A percentile compares a stretch with the other conserved stretches of the same genome.
These are phyloP conservation scores for Aegilops sharonensis DNA, from an alignment of 176 grass and related monocot species.

Conservation along the genomic window DNA sequence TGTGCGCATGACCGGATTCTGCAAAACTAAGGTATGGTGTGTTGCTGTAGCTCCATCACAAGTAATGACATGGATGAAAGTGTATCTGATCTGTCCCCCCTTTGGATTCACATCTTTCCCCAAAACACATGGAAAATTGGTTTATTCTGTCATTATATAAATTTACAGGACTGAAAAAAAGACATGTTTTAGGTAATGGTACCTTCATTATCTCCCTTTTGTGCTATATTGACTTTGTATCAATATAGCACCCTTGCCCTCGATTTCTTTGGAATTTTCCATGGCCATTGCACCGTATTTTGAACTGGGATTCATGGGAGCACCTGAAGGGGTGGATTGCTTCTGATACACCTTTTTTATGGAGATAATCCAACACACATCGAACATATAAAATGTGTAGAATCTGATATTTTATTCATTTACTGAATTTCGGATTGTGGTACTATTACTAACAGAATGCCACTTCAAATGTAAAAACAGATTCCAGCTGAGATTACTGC, in stretches of 20 bases:
- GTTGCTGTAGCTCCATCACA: background rate
- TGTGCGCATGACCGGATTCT: slow-evolving; percentile 77
- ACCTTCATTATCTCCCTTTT: background rate
- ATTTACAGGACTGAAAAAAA: background rate
- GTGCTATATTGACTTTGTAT: background rate
- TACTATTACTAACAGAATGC: background rate
- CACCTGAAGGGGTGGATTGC: background rate
- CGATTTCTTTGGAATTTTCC: background rate
- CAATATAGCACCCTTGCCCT: background rate
- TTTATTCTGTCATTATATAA: background rate
- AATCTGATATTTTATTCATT: background rate
- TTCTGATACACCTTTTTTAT: background rate
- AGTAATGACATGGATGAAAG: background rate
- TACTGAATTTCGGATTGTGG: slow-evolving; percentile 7
- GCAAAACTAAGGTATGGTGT: slow-evolving; percentile 77
- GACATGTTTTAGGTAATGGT: background rate
- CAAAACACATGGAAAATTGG: background rate
- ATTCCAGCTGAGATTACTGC: slow-evolving; percentile 69
- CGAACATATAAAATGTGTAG: background rate
- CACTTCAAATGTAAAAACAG: slow-evolving; percentile 36
- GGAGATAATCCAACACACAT: background rate
- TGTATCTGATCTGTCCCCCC: background rate
- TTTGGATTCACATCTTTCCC: background rate
- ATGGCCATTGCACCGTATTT: background rate
- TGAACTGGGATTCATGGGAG: background rate